These are phyloP conservation scores for Trichosanthes cucumerina DNA, from an alignment of 306 rosid genomes.

Conservation along the genomic window DNA sequence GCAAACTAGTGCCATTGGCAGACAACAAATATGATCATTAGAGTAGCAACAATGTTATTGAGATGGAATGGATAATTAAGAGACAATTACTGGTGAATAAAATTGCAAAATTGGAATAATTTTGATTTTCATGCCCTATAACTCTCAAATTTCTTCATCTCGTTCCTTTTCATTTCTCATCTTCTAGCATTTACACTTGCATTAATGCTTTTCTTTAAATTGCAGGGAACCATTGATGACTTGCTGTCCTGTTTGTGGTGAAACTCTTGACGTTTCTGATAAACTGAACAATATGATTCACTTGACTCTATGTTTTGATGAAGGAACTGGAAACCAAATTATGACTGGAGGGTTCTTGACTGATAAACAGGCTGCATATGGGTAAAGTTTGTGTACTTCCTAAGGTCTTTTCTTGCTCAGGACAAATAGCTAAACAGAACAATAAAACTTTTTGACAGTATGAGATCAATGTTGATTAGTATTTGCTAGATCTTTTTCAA, in stretches of 20 bases:
- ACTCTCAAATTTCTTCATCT: not conserved
- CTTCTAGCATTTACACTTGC: not conserved
- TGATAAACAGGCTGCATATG: slow-evolving; percentile 81
- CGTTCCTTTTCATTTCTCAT: not conserved
- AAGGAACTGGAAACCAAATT: slow-evolving; percentile 94
- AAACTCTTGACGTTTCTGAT: slow-evolving; percentile 67
- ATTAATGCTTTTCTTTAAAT: slow-evolving; percentile 8
- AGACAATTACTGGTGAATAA: not conserved
- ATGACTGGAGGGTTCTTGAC: slow-evolving; percentile 98
- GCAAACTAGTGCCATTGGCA: not conserved
- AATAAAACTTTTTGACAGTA: not conserved
- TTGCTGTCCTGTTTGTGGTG: slow-evolving; percentile 97
- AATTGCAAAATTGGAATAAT: not conserved
- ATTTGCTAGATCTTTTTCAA: not conserved
- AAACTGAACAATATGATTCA: slow-evolving; percentile 66
- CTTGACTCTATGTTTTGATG: slow-evolving; percentile 86
- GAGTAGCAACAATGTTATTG: not conserved
- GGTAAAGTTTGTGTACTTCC: slow-evolving; percentile 32
- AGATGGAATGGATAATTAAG: not conserved
- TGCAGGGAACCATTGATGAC: slow-evolving; percentile 76
- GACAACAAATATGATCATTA: not conserved
- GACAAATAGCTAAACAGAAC: not conserved
- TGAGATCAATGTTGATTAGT: not conserved
- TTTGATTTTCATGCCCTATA: not conserved
- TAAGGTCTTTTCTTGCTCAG: not conserved